phyloP scores from a whole-genome alignment of 306 rosid genomes.

The Parietaria judaica region DNA sequence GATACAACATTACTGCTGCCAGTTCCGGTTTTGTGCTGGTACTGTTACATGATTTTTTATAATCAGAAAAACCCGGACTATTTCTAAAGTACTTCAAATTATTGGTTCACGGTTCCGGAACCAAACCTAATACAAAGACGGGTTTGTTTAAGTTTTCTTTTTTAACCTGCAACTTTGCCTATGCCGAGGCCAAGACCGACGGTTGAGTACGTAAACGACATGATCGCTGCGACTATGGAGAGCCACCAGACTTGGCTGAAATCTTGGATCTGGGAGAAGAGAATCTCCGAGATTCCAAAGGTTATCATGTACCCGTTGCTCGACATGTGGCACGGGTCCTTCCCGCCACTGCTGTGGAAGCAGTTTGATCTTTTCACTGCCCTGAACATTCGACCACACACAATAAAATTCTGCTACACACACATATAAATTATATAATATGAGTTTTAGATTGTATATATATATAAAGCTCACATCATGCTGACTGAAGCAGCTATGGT shows the following conservation, averaged over 20 bases:
- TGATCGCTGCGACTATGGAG: slow-evolving; percentile 66
- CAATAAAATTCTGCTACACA: too few species aligned
- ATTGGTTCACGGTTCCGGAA: too few species aligned
- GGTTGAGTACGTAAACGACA: slow-evolving; percentile 60
- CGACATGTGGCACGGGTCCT: slow-evolving; percentile 70
- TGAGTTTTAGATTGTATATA: background rate
- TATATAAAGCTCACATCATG: slow-evolving; percentile 55
- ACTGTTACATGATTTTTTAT: too few species aligned
- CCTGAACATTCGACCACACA: slow-evolving; percentile 21
- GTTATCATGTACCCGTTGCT: slow-evolving; percentile 70
- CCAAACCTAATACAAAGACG: too few species aligned
- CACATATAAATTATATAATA: background rate
- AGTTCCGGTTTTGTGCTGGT: too few species aligned
- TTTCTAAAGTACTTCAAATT: too few species aligned
- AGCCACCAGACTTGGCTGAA: slow-evolving; percentile 76
- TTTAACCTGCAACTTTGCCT: slow-evolving; percentile 57
- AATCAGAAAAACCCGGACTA: too few species aligned
- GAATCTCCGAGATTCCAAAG: slow-evolving; percentile 52
- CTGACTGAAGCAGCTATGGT: slow-evolving; percentile 80
- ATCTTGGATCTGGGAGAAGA: slow-evolving; percentile 66
- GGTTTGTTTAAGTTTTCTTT: background rate
- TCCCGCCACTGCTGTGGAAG: slow-evolving; percentile 57
- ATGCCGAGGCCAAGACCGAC: slow-evolving; percentile 57
- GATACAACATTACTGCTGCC: too few species aligned
- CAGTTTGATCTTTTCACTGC: slow-evolving; percentile 72